Base-by-base conservation (phyloP, 371 early-diverging fungal species). In the Mucor racemosus region DNA sequence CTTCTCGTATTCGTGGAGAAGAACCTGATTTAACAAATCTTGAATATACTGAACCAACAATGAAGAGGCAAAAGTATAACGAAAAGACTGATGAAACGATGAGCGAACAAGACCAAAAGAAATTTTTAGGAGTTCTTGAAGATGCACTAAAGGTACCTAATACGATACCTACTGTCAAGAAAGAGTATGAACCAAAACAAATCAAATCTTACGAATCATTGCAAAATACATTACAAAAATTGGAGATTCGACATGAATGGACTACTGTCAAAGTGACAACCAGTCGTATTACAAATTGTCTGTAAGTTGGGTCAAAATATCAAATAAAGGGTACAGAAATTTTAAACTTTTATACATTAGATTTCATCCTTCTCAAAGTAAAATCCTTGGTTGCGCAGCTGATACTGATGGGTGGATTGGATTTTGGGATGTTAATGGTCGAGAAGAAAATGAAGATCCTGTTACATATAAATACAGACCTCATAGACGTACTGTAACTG, bases 361-460 rank as follows among this genome's bases (percentile, higher is more conserved):
- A 5, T 77, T 91, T 17, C 91, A 93, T 68, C 91, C 91, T 53
- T 84, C 84, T 41, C 71, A 59, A 13, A 76, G 76, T 40, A 89
- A 88, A 62, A 26, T 90, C 7, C 60, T 93, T 21, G 87, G 79
- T 3, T 82, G 84, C 60, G 89, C 84, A 9, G 86, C 89, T 0
- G 90, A 90, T 68, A 82, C 85, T 33, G 71, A 73, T 5, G 93
- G 93, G 13, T 73, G 81, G 44, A 68, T 93, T 9, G 87, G 88
- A 3, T 86, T 93, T 58, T 92, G 90, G 90, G 86, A 90, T 57
- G 72, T 90, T 48, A 75, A 83, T 19, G 77, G 77, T 21, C 71
- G 78, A 60, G 80, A 85, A n/a, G 80, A 80, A 4, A 84, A 79
- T 13, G 72, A 59, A 7, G 79, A 79, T 7, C 88, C 89, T 11